Evolutionary conservation across 2,329 filamentous ascomycete genomes (phyloP).

Genomic region (Acephala macrosclerotiorum): DNA sequence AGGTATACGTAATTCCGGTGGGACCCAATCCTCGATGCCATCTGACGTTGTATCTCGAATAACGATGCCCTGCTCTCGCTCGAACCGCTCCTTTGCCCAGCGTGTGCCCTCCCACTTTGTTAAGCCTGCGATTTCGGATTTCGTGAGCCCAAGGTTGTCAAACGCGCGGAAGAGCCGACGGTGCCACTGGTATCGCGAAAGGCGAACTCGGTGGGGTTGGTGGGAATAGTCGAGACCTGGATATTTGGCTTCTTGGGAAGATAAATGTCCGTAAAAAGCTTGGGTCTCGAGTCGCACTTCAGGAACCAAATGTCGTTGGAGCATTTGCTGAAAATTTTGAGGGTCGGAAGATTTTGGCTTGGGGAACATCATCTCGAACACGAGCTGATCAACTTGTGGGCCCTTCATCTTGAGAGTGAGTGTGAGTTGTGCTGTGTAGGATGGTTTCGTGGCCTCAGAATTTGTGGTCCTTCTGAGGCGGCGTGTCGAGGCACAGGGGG

Average conservation of each 20-base stretch:
- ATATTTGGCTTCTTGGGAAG: conserved; percentile 82
- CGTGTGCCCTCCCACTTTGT: conserved; percentile 86
- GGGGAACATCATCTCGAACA: conserved; percentile 78
- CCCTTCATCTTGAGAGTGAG: conserved; percentile 67
- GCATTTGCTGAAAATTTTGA: conserved; percentile 72
- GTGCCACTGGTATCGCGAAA: conserved; percentile 80
- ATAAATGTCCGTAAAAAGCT: conserved; percentile 79
- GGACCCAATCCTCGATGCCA: conserved; percentile 69
- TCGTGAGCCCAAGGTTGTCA: conserved; percentile 72
- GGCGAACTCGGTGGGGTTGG: conserved; percentile 76
- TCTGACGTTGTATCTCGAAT: conserved; percentile 78
- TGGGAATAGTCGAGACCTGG: conserved; percentile 82
- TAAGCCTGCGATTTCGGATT: conserved; percentile 72
- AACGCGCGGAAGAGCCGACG: conserved; percentile 79
- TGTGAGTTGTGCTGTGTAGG: conserved; percentile 10
- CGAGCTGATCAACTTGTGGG: conserved; percentile 72
- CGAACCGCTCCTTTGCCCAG: conserved; percentile 83
- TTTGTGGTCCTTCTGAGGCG: conserved; percentile 28
- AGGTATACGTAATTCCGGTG: conserved; percentile 48
- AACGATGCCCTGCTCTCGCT: conserved; percentile 73
- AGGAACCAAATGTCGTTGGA: conserved; percentile 72
- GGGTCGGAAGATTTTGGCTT: conserved; percentile 73
- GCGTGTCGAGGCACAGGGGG: conserved; percentile 19
- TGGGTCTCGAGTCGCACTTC: conserved; percentile 80
- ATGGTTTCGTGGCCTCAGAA: conserved; percentile 26